A percentile compares a stretch with the other conserved stretches of the same genome.
phyloP scores from a whole-genome alignment of 1,139 yeast genomes.

The Sugiyamaella paludigena region DNA sequence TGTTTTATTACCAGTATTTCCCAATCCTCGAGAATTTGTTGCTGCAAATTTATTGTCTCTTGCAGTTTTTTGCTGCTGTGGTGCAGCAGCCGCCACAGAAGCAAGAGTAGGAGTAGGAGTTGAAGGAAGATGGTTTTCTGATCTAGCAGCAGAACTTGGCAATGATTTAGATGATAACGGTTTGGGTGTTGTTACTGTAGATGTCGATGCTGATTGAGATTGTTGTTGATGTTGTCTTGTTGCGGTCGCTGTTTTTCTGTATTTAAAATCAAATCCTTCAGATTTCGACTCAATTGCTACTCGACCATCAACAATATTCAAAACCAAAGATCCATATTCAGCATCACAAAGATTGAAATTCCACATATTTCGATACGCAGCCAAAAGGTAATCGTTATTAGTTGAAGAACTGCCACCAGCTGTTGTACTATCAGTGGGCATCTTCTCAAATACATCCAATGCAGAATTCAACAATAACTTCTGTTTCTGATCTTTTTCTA shows the following conservation, averaged over 20 bases:
- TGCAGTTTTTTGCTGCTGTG: neutral
- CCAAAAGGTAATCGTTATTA: slow-evolving; percentile 53
- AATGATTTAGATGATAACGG: slow-evolving; percentile 1
- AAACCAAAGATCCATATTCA: slow-evolving; percentile 45
- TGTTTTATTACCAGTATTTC: neutral
- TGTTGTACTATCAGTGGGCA: slow-evolving; percentile 49
- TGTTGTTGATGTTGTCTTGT: neutral
- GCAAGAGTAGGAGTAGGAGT: too few relatives aligned
- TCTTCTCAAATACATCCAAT: slow-evolving; percentile 59
- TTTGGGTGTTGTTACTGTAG: neutral
- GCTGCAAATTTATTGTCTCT: too few relatives aligned
- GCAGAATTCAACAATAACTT: slow-evolving; percentile 51
- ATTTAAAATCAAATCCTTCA: slow-evolving; percentile 52
- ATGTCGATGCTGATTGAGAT: neutral
- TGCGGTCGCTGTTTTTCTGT: slow-evolving; percentile 31
- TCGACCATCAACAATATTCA: slow-evolving; percentile 44
- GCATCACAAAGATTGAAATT: slow-evolving; percentile 71
- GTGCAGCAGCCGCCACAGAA: neutral
- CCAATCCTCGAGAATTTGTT: too few relatives aligned
- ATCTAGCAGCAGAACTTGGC: neutral
- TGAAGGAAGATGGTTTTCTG: neutral
- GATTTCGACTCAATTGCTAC: slow-evolving; percentile 45
- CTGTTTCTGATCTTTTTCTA: slow-evolving; percentile 37
- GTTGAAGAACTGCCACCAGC: slow-evolving; percentile 34
- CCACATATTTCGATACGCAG: slow-evolving; percentile 72